These are phyloP conservation scores for Colletotrichum sp. DNA, from an alignment of 2,329 filamentous ascomycete species.

Conservation along the genomic window DNA sequence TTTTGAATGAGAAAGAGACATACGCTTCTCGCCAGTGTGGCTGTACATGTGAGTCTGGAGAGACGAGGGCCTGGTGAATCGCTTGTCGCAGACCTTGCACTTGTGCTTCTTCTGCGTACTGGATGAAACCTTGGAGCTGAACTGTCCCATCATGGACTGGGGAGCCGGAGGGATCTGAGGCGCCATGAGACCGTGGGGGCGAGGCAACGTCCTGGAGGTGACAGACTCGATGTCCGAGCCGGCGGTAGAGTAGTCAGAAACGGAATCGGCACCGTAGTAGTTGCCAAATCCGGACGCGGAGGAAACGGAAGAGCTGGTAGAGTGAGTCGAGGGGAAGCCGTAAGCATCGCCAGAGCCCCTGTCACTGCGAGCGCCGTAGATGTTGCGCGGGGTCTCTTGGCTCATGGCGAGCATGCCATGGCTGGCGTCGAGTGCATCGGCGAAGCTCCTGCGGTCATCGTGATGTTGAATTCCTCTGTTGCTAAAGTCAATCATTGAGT, in stretches of 20 bases:
- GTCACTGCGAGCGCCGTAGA: slow-evolving; percentile 75
- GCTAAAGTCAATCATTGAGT: slow-evolving; percentile 68
- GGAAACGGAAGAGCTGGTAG: slow-evolving; percentile 88
- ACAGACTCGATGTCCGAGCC: slow-evolving; percentile 86
- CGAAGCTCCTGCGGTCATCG: slow-evolving; percentile 73
- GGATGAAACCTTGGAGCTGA: slow-evolving; percentile 94
- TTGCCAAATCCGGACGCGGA: slow-evolving; percentile 89
- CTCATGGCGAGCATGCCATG: slow-evolving; percentile 95
- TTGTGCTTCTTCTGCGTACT: slow-evolving; percentile 99
- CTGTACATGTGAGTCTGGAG: slow-evolving; percentile 98
- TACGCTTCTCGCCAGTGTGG: slow-evolving; percentile 97
- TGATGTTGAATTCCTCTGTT: slow-evolving; percentile 34
- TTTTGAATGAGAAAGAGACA: slow-evolving; percentile 45
- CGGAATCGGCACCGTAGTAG: slow-evolving; percentile 84
- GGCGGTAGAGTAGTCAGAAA: slow-evolving; percentile 91
- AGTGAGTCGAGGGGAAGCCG: slow-evolving; percentile 86
- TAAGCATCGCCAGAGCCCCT: slow-evolving; percentile 85
- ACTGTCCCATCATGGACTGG: slow-evolving; percentile 98
- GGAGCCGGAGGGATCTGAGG: slow-evolving; percentile 79
- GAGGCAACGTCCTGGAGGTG: slow-evolving; percentile 81
- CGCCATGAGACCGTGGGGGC: slow-evolving; percentile 69
- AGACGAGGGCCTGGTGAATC: slow-evolving; percentile 93
- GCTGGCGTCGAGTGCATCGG: slow-evolving; percentile 89
- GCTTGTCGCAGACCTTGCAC: slow-evolving; percentile 98
- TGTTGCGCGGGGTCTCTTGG: slow-evolving; percentile 90